These are phyloP conservation scores for Thamnidium elegans DNA, from an alignment of 192 early-diverging fungal species.

Conservation along the genomic window DNA sequence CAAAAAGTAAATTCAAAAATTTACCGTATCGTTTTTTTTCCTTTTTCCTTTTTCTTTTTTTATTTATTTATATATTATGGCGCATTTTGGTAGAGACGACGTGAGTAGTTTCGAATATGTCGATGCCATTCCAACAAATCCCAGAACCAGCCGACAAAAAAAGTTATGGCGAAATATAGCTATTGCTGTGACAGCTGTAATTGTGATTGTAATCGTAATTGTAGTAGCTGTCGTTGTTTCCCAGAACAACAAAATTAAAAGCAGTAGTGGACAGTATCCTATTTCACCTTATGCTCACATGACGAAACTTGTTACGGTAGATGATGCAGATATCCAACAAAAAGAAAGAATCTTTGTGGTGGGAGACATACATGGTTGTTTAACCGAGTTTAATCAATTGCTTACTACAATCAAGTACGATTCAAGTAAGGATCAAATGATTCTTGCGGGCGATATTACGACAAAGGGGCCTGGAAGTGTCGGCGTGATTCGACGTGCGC, in stretches of 20 bases:
- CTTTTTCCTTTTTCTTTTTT: too few relatives aligned
- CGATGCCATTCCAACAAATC: neutral
- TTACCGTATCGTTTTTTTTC: too few relatives aligned
- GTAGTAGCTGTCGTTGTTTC: constrained; percentile 25
- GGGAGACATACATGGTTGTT: constrained; percentile 69
- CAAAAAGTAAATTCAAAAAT: too few relatives aligned
- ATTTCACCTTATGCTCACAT: constrained; percentile 36
- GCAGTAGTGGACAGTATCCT: neutral
- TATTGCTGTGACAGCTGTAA: neutral
- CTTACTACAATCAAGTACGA: constrained; percentile 44
- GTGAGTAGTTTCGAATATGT: neutral
- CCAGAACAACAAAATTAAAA: constrained; percentile 1
- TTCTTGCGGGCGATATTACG: constrained; percentile 67
- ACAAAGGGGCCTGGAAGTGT: constrained; percentile 62
- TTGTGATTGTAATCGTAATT: constrained; percentile 16
- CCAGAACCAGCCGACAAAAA: neutral
- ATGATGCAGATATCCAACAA: neutral
- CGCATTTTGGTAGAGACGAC: neutral
- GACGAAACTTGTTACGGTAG: constrained; percentile 15
- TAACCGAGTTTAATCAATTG: constrained; percentile 52
- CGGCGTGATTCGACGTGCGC: constrained; percentile 52
- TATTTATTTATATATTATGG: too few relatives aligned
- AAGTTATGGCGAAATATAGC: neutral
- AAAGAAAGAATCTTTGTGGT: constrained; percentile 55
- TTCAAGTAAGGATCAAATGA: constrained; percentile 45